Evolutionary conservation across 257 asterid species (phyloP), one percentile per base, ranked within the genome.

Genomic region (Leptodermis oblonga): DNA sequence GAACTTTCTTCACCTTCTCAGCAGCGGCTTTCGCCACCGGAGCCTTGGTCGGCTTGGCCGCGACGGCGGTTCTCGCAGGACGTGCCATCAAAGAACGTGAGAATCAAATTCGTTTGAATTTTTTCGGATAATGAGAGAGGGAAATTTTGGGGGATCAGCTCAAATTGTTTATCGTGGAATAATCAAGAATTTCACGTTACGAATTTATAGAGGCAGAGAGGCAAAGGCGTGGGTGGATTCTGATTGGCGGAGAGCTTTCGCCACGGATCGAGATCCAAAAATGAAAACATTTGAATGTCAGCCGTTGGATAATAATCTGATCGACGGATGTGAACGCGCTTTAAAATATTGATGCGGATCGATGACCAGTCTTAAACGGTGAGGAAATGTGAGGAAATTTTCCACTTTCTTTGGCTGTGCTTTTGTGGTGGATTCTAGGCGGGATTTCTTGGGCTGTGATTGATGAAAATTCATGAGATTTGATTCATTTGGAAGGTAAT

Each of bases 241-340:
- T 84, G 87, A 91, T 91, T 91, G 95, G 97, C 70, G 14, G 75
- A 76, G 17, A 53, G 48, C 39, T 4, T 20, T 26, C 13, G 74
- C 76, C 86, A 74, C 82, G 93, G 97, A 91, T 89, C 46, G 62
- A 55, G 79, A 42, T 63, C 68, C 0, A 2, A 14, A 49, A 1
- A 43, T 14, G 11, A 9, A 0, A 10, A 62, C 64, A 31, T 88
- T 91, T 86, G 74, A 91, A 88, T 83, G 25, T 77, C 22, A 41
- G 39, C 87, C 87, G 90, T 83, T 53, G 37, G 96, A 84, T 87
- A 5, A 0, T 17, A 11, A 34, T 33, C 22, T 72, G 46, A 91
- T 86, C 96, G 58, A 87, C 87, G 95, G 97, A 41, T 17, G 3
- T 4, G 14, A 46, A 23, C 11, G 31, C 20, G 2, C 26, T 17